Evolutionary conservation across 2,329 filamentous ascomycete genomes (phyloP).

Genomic region (Magnaporthiopsis incrustans): DNA sequence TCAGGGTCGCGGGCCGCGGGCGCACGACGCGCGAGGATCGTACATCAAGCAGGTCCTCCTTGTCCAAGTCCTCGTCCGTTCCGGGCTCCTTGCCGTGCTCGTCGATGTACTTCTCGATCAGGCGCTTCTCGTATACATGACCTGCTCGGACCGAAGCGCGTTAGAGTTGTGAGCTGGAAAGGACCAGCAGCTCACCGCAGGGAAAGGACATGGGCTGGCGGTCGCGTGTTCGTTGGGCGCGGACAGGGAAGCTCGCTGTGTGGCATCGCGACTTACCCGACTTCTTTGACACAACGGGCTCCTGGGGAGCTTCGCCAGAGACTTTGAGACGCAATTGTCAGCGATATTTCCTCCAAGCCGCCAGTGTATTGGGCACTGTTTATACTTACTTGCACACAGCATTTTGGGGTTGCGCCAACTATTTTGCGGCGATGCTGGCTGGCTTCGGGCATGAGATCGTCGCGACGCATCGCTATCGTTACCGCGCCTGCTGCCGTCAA

Average conservation of each 20-base stretch:
- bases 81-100: constrained; percentile 91
- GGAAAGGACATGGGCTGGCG: too few species aligned
- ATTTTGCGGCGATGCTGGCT: background rate
- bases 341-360: background rate
- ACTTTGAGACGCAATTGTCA: constrained; percentile 29
- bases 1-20: constrained; percentile 85
- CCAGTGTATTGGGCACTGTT: background rate
- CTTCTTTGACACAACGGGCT: constrained; percentile 90
- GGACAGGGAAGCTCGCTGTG: background rate
- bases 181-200: background rate
- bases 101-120: constrained; percentile 90
- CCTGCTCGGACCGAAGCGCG: constrained; percentile 37
- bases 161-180: constrained; percentile 11
- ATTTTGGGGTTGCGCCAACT: constrained; percentile 1
- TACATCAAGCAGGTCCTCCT: constrained; percentile 81
- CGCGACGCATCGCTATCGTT: background rate
- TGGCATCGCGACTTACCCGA: constrained; percentile 55
- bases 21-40: constrained; percentile 77
- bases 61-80: constrained; percentile 73
- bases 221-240: background rate
- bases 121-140: constrained; percentile 85
- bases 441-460: background rate
- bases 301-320: constrained; percentile 91
- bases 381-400: constrained; percentile 3
- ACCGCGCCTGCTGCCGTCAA: background rate